Conservation (phyloP, 164 flowering plant genomes). For the Malania oleifera region DNA sequence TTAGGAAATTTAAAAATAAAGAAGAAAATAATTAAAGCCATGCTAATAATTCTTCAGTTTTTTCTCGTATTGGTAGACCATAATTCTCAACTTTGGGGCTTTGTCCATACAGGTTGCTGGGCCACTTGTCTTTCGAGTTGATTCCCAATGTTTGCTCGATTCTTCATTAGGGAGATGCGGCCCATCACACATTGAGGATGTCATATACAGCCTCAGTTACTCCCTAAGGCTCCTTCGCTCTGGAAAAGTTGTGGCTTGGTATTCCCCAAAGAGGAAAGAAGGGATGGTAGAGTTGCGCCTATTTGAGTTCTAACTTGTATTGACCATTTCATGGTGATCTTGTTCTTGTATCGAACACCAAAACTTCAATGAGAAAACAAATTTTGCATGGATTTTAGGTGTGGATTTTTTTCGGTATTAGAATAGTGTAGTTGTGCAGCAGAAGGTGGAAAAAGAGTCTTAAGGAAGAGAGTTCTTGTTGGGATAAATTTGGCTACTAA, state of each 20-base stretch:
- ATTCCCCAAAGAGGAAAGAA: slow-evolving; percentile 89
- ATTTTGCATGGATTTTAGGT: too few relatives aligned
- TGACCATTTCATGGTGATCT: not conserved
- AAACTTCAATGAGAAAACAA: not conserved
- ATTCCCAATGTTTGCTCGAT: slow-evolving; percentile 49
- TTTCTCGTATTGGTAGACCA: not conserved
- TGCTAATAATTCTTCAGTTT: too few relatives aligned
- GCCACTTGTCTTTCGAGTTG: slow-evolving; percentile 70
- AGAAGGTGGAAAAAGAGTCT: too few relatives aligned
- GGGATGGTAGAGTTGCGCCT: slow-evolving; percentile 92
- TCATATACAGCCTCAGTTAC: slow-evolving; percentile 66
- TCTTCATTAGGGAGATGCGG: slow-evolving; percentile 28
- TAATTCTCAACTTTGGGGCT: not conserved
- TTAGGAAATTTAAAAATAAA: too few relatives aligned
- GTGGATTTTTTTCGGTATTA: too few relatives aligned
- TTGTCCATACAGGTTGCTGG: slow-evolving; percentile 58
- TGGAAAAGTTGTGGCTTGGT: slow-evolving; percentile 90
- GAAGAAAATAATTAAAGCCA: too few relatives aligned
- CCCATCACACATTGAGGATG: slow-evolving; percentile 61
- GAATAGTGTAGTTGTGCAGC: too few relatives aligned
- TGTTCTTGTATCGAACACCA: not conserved
- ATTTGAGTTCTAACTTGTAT: slow-evolving; percentile 51
- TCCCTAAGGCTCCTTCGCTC: slow-evolving; percentile 52
- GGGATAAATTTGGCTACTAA: too few relatives aligned
- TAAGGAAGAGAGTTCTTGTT: too few relatives aligned